Percentiles rank a stretch among this genome's conserved stretches.
Evolutionary conservation across 306 rosid species (phyloP).

Genomic region (Dryas alaskensis): DNA sequence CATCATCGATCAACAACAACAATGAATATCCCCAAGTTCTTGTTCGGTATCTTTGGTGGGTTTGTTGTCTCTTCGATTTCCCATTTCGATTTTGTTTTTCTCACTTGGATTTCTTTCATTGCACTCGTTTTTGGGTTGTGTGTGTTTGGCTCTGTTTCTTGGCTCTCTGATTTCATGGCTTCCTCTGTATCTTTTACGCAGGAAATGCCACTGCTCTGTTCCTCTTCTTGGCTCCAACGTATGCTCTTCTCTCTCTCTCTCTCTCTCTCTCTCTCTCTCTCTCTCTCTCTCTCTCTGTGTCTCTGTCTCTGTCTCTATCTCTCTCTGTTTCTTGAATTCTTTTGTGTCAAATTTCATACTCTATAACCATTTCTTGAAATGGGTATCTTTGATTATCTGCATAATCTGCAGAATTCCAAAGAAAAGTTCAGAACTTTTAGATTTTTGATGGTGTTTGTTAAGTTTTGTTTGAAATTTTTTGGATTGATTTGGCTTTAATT

Average conservation of each 20-base stretch:
- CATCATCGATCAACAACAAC: no score
- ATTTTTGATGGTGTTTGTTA: not conserved
- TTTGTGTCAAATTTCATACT: no score
- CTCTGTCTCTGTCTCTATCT: constrained; percentile 6
- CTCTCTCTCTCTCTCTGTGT: not conserved
- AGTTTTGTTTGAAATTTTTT: not conserved
- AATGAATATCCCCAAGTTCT: constrained; percentile 61
- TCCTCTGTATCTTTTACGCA: constrained; percentile 24
- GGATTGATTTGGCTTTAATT: not conserved
- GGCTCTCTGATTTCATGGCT: constrained; percentile 5
- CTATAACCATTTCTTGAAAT: not conserved
- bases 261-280: constrained; percentile 1
- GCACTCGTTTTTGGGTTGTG: not conserved
- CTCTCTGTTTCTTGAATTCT: not conserved
- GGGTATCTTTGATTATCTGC: no score
- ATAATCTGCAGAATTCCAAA: not conserved
- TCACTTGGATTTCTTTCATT: not conserved
- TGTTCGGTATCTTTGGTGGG: constrained; percentile 79
- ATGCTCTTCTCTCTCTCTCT: constrained; percentile 17
- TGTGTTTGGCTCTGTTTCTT: not conserved
- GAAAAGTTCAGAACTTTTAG: not conserved
- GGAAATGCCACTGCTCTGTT: constrained; percentile 88
- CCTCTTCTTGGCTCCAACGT: constrained; percentile 93
- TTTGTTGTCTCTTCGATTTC: not conserved
- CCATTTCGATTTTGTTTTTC: not conserved